Conservation (phyloP, 73 alveolate genomes). For the Paramecium primaurelia region DNA sequence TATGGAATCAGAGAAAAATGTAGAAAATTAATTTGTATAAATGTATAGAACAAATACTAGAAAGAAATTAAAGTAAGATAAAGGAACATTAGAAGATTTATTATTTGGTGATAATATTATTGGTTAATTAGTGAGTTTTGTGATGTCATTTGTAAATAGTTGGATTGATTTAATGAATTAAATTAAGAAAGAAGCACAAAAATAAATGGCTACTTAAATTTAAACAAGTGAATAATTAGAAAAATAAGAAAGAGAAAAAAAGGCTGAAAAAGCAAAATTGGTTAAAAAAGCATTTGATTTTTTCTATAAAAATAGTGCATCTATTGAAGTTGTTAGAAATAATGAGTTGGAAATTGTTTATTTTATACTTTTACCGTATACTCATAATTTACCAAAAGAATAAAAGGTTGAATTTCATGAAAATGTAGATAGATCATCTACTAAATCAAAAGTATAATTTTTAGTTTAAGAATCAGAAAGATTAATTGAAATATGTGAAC, state of each 20-base stretch:
- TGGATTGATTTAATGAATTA: constrained; percentile 42
- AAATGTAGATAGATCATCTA: constrained; percentile 64
- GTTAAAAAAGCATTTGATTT: constrained; percentile 44
- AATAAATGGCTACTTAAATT: neutral
- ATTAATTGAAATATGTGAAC: constrained; percentile 61
- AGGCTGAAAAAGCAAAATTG: neutral
- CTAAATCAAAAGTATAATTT: constrained; percentile 62
- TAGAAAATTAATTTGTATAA: constrained; percentile 59
- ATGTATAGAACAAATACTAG: neutral
- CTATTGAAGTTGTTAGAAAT: constrained; percentile 50
- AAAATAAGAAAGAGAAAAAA: constrained; percentile 31
- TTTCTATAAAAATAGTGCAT: constrained; percentile 44
- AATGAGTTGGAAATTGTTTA: constrained; percentile 61
- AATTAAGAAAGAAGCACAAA: constrained; percentile 19
- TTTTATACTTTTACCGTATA: constrained; percentile 52
- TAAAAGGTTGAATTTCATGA: constrained; percentile 60
- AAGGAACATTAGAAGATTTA: constrained; percentile 57
- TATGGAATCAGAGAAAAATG: constrained; percentile 47
- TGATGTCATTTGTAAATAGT: constrained; percentile 52
- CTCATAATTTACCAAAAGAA: constrained; percentile 57
- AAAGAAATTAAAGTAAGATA: neutral
- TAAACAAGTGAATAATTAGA: constrained; percentile 3
- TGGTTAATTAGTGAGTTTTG: constrained; percentile 57
- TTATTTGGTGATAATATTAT: constrained; percentile 62
- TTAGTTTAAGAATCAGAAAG: constrained; percentile 58